phyloP scores from a whole-genome alignment of 768 basidiomycete species.

The Gymnopilus dilepis region DNA sequence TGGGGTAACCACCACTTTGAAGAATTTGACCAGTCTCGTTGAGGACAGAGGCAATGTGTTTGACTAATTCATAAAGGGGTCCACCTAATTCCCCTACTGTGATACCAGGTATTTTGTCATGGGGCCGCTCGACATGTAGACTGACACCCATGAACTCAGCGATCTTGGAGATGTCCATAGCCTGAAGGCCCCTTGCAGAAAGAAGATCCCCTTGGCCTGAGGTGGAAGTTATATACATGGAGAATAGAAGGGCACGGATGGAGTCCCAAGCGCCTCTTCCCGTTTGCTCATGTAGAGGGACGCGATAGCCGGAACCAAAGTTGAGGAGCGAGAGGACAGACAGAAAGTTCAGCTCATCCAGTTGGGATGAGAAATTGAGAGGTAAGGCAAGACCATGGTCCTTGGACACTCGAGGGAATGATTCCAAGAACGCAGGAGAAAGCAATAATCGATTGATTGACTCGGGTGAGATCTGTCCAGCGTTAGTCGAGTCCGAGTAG shows the following conservation, averaged over 20 bases:
- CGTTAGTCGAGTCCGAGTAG: background rate
- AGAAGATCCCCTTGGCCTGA: conserved; percentile 62
- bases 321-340: conserved; percentile 80
- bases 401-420: conserved; percentile 64
- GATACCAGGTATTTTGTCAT: conserved; percentile 71
- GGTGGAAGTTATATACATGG: conserved; percentile 71
- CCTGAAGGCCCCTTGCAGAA: conserved; percentile 68
- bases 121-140: conserved; percentile 72
- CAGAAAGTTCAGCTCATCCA: conserved; percentile 84
- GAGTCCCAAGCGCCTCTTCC: conserved; percentile 86
- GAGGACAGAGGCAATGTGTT: conserved; percentile 62
- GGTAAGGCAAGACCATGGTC: conserved; percentile 79
- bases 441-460: conserved; percentile 65
- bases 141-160: conserved; percentile 76
- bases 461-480: conserved; percentile 56
- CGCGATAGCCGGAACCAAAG: conserved; percentile 83
- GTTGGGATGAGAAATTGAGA: conserved; percentile 73
- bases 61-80: conserved; percentile 73
- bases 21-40: conserved; percentile 78
- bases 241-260: conserved; percentile 75
- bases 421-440: conserved; percentile 66
- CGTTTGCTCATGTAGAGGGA: conserved; percentile 70
- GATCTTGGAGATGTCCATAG: conserved; percentile 57
- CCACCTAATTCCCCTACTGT: conserved; percentile 80
- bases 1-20: conserved; percentile 60